These are phyloP conservation scores for Nakazawaea molendinolei DNA, from an alignment of 805 yeast species.

Conservation along the genomic window DNA sequence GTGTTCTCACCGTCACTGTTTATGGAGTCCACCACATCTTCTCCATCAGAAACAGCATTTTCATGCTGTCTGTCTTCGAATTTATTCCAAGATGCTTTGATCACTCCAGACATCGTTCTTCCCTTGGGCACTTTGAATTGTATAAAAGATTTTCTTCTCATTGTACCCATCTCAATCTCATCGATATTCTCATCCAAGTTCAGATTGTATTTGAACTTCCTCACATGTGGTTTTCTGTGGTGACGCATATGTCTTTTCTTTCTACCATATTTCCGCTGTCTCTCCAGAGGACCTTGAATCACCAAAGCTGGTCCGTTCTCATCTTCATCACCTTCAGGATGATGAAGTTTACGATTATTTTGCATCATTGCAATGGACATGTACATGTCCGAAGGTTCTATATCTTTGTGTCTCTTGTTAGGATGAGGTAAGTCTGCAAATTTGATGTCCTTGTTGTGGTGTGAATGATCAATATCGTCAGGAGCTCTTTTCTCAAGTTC, in stretches of 20 bases:
- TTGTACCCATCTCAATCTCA: conserved; percentile 6
- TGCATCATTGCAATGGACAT: conserved; percentile 80
- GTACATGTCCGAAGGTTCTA: conserved; percentile 79
- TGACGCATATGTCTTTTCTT: conserved; percentile 8
- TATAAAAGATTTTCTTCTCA: conserved; percentile 14
- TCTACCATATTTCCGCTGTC: conserved; percentile 31
- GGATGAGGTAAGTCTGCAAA: conserved; percentile 60
- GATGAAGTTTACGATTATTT: conserved; percentile 34
- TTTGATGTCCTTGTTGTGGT: conserved; percentile 31
- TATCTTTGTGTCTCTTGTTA: conserved; percentile 34
- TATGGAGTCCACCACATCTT: conserved; percentile 14
- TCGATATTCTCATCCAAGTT: conserved; percentile 5
- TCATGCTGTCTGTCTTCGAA: conserved; percentile 14
- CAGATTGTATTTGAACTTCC: conserved; percentile 9
- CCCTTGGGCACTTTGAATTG: conserved; percentile 17
- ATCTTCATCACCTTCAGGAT: conserved; percentile 28
- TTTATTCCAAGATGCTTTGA: background rate
- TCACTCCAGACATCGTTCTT: background rate
- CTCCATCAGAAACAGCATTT: conserved; percentile 18
- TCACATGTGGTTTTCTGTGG: conserved; percentile 4
- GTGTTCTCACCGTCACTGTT: conserved; percentile 6
- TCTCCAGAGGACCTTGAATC: conserved; percentile 72
- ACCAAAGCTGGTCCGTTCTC: conserved; percentile 75
- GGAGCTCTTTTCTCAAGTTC: conserved; percentile 12
- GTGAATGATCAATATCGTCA: background rate